Evolutionary conservation across 805 yeast species (phyloP), one percentile per base, ranked within the genome.

Genomic region (Ascoidea asiatica): DNA sequence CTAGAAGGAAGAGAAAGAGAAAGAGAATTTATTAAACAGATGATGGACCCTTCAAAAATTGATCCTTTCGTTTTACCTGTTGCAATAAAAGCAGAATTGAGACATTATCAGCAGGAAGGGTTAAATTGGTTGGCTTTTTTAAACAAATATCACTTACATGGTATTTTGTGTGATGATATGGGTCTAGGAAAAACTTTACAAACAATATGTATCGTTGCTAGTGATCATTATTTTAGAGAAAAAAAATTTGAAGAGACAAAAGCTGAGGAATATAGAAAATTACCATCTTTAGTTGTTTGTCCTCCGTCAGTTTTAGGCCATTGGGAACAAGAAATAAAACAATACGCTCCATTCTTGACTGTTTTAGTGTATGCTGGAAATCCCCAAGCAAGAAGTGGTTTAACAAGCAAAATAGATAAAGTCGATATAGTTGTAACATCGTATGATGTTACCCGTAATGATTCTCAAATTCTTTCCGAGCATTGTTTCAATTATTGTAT

Each of bases 251-350:
- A 60, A 42, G 69, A 63, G 5, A 78, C 95, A 0, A 61, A 71
- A 29, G 69, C 81, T 0, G 66, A 68, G 11, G 95, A 88, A 53
- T 75, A 72, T 35, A 69, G 94, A 48, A 79, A 74, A 29, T 67
- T 92, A 20, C 95, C 97, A 1, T 77, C 96, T 0, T 65, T 92
- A 52, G 79, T 92, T 42, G 75, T 92, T 17, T 92, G 98, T 65
- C 99, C 99, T 1, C 97, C 99, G 0, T 87, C 97, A 1, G 73
- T 92, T 53, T 89, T 97, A 2, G 98, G 99, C 19, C 99, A 92
- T 62, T 92, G 99, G 99, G 95, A 87, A 59, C 95, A 87, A 58
- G 99, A 92, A 62, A 69, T 92, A 52, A 75, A 77, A 48, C 88
- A 84, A 50, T 92, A 88, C 60, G 84, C 97, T 0, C 95, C 97